Conservation (phyloP, 2,329 filamentous ascomycete genomes). For the Ceratocystis papillata region DNA sequence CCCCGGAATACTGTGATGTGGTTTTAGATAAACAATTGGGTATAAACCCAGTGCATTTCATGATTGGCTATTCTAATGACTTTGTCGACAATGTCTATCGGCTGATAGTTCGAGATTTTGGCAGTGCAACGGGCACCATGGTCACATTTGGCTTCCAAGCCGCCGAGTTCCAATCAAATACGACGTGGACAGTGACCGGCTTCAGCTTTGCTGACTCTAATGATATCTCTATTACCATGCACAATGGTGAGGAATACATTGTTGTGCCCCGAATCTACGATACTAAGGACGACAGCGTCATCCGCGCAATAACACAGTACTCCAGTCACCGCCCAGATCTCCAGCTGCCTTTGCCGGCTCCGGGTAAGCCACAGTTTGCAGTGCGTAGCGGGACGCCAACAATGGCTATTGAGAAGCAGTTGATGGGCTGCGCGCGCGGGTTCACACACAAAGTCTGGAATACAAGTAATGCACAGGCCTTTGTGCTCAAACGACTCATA, state of each 20-base stretch:
- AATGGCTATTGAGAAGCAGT: not conserved
- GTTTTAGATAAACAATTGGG: slow-evolving; percentile 12
- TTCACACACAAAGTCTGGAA: slow-evolving; percentile 17
- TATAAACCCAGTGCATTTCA: slow-evolving; percentile 7
- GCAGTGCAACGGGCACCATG: slow-evolving; percentile 6
- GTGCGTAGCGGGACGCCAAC: not conserved
- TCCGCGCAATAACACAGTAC: not conserved
- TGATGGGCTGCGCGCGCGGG: slow-evolving; percentile 11
- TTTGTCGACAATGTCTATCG: slow-evolving; percentile 10
- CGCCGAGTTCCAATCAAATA: slow-evolving; percentile 8
- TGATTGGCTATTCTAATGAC: slow-evolving; percentile 13
- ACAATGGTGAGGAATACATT: slow-evolving; percentile 11
- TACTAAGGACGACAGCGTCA: not conserved
- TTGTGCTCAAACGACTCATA: not conserved
- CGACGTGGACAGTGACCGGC: slow-evolving; percentile 13
- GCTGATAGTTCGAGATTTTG: slow-evolving; percentile 9
- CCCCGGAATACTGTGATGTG: slow-evolving; percentile 1
- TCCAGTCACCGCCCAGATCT: not conserved
- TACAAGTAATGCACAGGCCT: slow-evolving; percentile 3
- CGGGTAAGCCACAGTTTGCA: not conserved
- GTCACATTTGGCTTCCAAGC: slow-evolving; percentile 14
- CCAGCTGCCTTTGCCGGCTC: not conserved
- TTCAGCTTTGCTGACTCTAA: slow-evolving; percentile 11
- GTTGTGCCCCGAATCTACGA: slow-evolving; percentile 15
- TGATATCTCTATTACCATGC: slow-evolving; percentile 10